Percentiles rank a stretch among this genome's conserved stretches.
These are phyloP conservation scores for Testicularia cyperi DNA, from an alignment of 1,284 basidiomycete genomes.

Conservation along the genomic window DNA sequence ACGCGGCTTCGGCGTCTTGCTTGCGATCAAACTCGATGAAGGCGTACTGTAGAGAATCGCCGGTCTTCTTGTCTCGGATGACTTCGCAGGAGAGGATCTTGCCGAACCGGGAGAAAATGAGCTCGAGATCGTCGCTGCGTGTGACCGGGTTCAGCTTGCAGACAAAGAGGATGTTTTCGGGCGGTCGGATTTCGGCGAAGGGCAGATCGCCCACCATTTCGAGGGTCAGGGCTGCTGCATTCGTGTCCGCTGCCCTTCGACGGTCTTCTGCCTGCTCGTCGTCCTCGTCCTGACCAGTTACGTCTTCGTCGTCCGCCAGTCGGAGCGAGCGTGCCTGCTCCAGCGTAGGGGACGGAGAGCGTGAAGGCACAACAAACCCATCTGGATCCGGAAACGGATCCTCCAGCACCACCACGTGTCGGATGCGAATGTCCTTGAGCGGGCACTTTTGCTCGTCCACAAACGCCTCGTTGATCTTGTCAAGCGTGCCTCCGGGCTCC, in stretches of 20 bases:
- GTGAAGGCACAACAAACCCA: constrained; percentile 67
- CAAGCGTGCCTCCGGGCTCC: constrained; percentile 71
- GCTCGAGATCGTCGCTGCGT: constrained; percentile 89
- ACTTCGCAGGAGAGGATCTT: constrained; percentile 95
- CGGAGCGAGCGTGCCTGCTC: constrained; percentile 61
- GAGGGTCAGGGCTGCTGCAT: constrained; percentile 88
- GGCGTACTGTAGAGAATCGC: constrained; percentile 94
- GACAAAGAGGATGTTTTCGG: constrained; percentile 97
- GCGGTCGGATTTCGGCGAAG: constrained; percentile 94
- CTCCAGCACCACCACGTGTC: constrained; percentile 83
- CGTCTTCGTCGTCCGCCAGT: constrained; percentile 71
- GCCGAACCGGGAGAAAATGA: constrained; percentile 95
- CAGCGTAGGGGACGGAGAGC: constrained; percentile 68
- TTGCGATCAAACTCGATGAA: constrained; percentile 97
- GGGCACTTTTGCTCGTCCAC: constrained; percentile 84
- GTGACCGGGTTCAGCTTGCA: constrained; percentile 98
- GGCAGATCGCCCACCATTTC: constrained; percentile 99
- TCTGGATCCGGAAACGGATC: constrained; percentile 89
- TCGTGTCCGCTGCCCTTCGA: constrained; percentile 80
- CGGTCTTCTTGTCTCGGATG: constrained; percentile 90
- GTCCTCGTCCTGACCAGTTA: constrained; percentile 66
- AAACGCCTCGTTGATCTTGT: constrained; percentile 88
- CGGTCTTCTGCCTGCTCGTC: constrained; percentile 78
- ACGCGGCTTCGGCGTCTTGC: constrained; percentile 89
- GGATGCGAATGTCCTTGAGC: constrained; percentile 86